Conservation (phyloP, 495 filamentous ascomycete species). For the Lophiostoma macrostomum region DNA sequence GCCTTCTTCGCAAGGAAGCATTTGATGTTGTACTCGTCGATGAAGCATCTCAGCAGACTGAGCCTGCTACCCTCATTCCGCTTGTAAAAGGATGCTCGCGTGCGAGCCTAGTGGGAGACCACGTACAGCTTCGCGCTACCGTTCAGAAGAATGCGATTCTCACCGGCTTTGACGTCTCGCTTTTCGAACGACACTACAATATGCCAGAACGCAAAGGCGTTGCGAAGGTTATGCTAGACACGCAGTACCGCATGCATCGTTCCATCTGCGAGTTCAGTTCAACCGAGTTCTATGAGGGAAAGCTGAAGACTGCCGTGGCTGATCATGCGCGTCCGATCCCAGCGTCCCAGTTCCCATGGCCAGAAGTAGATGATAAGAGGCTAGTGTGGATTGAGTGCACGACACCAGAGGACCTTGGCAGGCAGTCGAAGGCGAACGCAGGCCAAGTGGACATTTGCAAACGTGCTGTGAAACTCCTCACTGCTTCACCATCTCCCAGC, state of each 20-base stretch:
- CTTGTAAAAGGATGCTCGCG: constrained; percentile 50
- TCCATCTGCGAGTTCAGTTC: constrained; percentile 49
- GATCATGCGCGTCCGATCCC: constrained; percentile 31
- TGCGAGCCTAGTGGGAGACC: constrained; percentile 52
- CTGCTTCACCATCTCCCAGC: constrained; percentile 2
- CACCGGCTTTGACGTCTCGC: constrained; percentile 47
- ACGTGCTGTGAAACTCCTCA: constrained; percentile 40
- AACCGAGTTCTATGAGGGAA: constrained; percentile 48
- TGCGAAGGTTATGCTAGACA: constrained; percentile 50
- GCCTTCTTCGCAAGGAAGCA: constrained; percentile 45
- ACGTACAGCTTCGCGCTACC: constrained; percentile 53
- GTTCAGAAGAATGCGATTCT: constrained; percentile 42
- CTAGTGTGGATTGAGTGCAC: constrained; percentile 47
- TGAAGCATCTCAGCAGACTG: constrained; percentile 54
- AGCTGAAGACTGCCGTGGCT: constrained; percentile 43
- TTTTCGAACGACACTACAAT: constrained; percentile 52
- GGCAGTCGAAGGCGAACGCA: constrained; percentile 48
- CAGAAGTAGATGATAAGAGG: constrained; percentile 32
- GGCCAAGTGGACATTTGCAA: constrained; percentile 43
- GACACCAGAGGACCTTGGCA: constrained; percentile 43
- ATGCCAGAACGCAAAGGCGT: constrained; percentile 15
- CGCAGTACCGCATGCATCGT: constrained; percentile 54
- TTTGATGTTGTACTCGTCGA: constrained; percentile 52
- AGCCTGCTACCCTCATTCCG: constrained; percentile 49
- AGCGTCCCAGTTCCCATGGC: constrained; percentile 40